Evolutionary conservation across 2,329 filamentous ascomycete genomes (phyloP), one percentile per base, ranked within the genome.

Genomic region (Penicillium sp.): DNA sequence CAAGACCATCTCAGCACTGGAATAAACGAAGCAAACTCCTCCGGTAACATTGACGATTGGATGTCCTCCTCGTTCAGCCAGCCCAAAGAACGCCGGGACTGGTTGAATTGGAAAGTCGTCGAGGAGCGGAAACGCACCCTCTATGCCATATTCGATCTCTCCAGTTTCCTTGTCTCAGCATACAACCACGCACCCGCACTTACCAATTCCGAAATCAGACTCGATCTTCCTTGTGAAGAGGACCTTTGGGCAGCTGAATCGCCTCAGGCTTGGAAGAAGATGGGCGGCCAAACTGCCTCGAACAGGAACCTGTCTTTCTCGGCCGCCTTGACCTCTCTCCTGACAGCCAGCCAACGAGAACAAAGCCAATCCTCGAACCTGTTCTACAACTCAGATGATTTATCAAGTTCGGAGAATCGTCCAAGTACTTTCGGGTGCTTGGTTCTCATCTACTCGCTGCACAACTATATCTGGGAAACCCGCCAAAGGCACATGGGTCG

Each of bases 391-490:
- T 34, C 77, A 8, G 77, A 79, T 42, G 83, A 86, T 8, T 67
- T 82, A 1, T 75, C 82, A 1, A 79, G 83, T 60, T 86, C 80
- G 49, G 86, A 91, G 32, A 79, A 94, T 45, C 86, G 84, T 61
- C 91, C 92, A 0, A 97, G 93, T 75, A 92, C 92, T 0, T 96
- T 96, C 71, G 94, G 93, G 8, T 96, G 92, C 70, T 80, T 97
- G 29, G 83, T 97, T 5, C 77, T 99, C 59, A 97, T 97, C 70
- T 93, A 96, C 69, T 92, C 94, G 3, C 80, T 97, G 22, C 94
- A 97, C 76, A 97, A 97, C 65, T 97, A 96, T 73, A 97, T 97
- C 43, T 97, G 94, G 94, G 93, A 97, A 75, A 97, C 92, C 0
- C 84, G 93, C 22, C 92, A 96, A 73, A 83, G 92, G 49, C 92